Conservation (phyloP, 345 rosid species). For the Alliaria petiolata region DNA sequence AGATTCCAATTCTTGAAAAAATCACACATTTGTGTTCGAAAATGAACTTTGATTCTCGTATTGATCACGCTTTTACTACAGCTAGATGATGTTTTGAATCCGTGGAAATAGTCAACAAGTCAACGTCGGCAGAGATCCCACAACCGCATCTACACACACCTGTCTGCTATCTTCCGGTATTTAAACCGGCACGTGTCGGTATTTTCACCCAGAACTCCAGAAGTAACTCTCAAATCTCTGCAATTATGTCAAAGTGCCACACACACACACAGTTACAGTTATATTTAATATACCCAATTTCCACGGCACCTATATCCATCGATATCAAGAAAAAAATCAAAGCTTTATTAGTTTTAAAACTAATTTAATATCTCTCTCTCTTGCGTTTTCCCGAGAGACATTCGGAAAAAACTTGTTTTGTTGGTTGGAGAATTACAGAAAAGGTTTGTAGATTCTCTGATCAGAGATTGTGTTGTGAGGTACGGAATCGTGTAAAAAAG, state of each 20-base stretch:
- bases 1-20: not conserved
- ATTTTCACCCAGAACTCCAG: conserved; percentile 9
- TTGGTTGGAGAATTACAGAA: conserved; percentile 18
- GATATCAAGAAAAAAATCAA: not conserved
- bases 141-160: not conserved
- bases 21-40: not conserved
- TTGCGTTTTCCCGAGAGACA: conserved; percentile 22
- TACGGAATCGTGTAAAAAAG: conserved; percentile 31
- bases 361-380: not conserved
- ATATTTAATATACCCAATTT: conserved; percentile 13
- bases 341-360: not conserved
- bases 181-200: conserved; percentile 20
- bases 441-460: conserved; percentile 26
- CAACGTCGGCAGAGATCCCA: conserved; percentile 16
- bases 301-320: conserved; percentile 25
- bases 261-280: not conserved
- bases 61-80: conserved; percentile 1
- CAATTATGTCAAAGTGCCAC: conserved; percentile 15
- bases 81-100: too few relatives aligned
- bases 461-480: conserved; percentile 12
- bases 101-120: conserved; percentile 18
- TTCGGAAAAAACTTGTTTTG: not conserved
- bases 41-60: not conserved
- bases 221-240: conserved; percentile 12
- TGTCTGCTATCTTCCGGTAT: not conserved